Conservation (phyloP, 345 rosid genomes). For the Hypericum perforatum region DNA sequence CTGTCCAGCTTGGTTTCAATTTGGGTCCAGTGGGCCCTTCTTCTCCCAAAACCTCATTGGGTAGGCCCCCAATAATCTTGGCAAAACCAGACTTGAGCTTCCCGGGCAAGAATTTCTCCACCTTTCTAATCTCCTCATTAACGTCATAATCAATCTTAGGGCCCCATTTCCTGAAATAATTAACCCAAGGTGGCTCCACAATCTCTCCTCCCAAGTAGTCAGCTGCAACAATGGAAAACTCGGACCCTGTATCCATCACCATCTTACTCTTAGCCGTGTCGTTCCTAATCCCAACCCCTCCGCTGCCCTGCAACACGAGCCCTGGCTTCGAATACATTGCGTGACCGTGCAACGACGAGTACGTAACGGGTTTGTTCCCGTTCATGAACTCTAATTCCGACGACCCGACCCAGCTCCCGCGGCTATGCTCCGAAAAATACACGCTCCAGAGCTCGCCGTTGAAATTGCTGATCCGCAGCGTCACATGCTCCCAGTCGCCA, state of each 20-base stretch:
- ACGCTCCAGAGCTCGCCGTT: constrained; percentile 45
- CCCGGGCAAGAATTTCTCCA: constrained; percentile 37
- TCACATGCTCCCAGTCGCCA: constrained; percentile 89
- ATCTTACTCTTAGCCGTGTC: constrained; percentile 57
- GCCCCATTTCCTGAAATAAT: constrained; percentile 68
- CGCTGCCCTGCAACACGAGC: constrained; percentile 62
- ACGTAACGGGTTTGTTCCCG: constrained; percentile 49
- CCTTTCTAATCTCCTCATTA: constrained; percentile 27
- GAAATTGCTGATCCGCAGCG: constrained; percentile 72
- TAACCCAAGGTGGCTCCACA: constrained; percentile 54
- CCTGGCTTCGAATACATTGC: constrained; percentile 74
- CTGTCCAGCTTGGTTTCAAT: constrained; percentile 47
- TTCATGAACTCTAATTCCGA: constrained; percentile 48
- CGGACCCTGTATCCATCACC: constrained; percentile 33
- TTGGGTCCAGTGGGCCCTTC: constrained; percentile 91
- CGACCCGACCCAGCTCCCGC: constrained; percentile 59
- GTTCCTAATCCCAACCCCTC: constrained; percentile 51
- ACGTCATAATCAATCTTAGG: constrained; percentile 50
- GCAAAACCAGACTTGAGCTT: constrained; percentile 40
- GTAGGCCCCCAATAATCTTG: constrained; percentile 36
- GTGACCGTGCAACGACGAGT: constrained; percentile 67
- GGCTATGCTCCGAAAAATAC: constrained; percentile 58
- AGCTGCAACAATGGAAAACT: constrained; percentile 37
- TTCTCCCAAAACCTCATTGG: constrained; percentile 52
- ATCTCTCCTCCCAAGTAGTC: constrained; percentile 37